Evolutionary conservation across 805 yeast species (phyloP), one percentile per base, ranked within the genome.

Genomic region (Ogataea wickerhamii): DNA sequence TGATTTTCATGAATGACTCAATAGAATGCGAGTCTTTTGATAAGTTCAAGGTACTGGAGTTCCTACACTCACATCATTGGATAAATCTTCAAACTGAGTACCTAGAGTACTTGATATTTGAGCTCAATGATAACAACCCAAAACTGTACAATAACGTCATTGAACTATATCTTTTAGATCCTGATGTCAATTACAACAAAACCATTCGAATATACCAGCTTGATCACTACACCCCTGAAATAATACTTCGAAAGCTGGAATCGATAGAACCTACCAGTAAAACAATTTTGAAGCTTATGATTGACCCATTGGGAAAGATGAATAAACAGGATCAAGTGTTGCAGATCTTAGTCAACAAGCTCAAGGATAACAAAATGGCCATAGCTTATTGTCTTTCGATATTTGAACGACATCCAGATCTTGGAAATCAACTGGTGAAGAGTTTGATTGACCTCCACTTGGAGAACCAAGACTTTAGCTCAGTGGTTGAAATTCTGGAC

Each of bases 1-100:
- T 60, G 16, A 67, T 91, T 0, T 88, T 88, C 47, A 68, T 86
- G 70, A 78, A 74, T 40, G 82, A 81, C 36, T 67, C 83, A 0
- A 69, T 73, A 10, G 77, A 76, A 45, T 72, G 84, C 41, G 80
- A 77, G 41, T 64, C 75, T 11, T 71, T 81, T 36, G 74, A 84
- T 44, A 70, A 72, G 34, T 45, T 60, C 18, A 63, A 69, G 45
- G 78, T 87, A 0, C 63, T 80, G 33, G 70, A 74, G 1, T 82
- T 64, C 51, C 56, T 85, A n/a, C 54, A 59, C 13, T 27, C 42
- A 2, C 43, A 43, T 10, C 13, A 38, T 2, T 45, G 53, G 46
- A 36, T 28, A 2, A 34, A 40, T 5, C 40, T 72, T 21, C 62
- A 71, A 6, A 44, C 68, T 5, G 53, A 58, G 28, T 88, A 82